These are phyloP conservation scores for Melanopsichium pennsylvanicum DNA, from an alignment of 1,284 basidiomycete species.

Conservation along the genomic window DNA sequence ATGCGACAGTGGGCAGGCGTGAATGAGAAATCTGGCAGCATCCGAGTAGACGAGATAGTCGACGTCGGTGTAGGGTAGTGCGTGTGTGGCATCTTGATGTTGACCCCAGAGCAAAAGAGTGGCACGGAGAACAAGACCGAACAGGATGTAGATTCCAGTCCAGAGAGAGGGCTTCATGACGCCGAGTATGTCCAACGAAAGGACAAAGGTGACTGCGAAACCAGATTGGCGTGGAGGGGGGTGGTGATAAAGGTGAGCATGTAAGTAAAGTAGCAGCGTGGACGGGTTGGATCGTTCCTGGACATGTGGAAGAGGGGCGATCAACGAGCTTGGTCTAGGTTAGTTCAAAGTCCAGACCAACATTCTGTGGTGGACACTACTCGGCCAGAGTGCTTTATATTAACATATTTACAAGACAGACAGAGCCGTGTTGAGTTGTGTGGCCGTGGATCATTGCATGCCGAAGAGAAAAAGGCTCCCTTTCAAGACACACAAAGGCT, in stretches of 20 bases:
- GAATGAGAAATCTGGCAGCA: slow-evolving; percentile 71
- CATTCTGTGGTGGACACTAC: neutral
- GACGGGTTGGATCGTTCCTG: too few species aligned
- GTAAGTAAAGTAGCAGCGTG: neutral
- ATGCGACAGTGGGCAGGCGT: slow-evolving; percentile 48
- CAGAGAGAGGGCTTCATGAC: slow-evolving; percentile 29
- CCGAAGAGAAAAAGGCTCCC: too few species aligned
- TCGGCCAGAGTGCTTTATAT: too few species aligned
- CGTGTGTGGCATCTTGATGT: slow-evolving; percentile 81
- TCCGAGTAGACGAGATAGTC: slow-evolving; percentile 97
- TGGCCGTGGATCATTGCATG: too few species aligned
- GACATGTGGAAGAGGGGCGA: too few species aligned
- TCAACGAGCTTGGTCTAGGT: neutral
- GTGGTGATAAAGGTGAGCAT: neutral
- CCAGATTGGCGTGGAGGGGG: neutral
- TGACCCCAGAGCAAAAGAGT: slow-evolving; percentile 82
- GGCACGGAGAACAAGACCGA: slow-evolving; percentile 74
- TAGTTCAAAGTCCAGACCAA: too few species aligned
- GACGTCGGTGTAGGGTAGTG: slow-evolving; percentile 95
- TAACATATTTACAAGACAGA: too few species aligned
- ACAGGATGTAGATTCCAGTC: slow-evolving; percentile 40
- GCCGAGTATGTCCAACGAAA: too few species aligned
- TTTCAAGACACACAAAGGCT: too few species aligned
- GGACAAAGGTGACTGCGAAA: too few species aligned
- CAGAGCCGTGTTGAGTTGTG: too few species aligned